Evolutionary conservation across 2,329 filamentous ascomycete species (phyloP), one percentile per base, ranked within the genome.

Genomic region (Botrytis squamosa): DNA sequence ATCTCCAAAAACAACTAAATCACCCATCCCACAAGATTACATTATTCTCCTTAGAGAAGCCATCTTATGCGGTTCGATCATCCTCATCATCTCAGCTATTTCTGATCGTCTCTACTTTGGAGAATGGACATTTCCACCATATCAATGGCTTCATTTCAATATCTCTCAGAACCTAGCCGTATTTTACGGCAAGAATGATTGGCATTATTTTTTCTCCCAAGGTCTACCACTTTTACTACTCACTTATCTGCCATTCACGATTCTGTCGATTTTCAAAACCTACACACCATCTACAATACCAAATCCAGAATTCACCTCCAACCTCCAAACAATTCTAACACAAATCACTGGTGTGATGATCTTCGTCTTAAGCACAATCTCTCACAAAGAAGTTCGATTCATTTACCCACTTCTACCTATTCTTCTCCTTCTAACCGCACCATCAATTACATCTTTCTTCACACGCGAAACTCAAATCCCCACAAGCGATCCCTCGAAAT

Each of bases 381-480:
- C 94, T 1, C 96, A 99, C 84, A 99, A 99, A 82, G 96, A 99
- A 86, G 93, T 97, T 78, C 93, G 96, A 79, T 99, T 99, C 85
- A 93, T 98, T 77, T 97, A 97, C 80, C 95, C 96, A 1, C 87
- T 99, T 29, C 87, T 98, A 2, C 95, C 96, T 1, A 87, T 91
- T n/a, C 87, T 99, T 10, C 93, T 96, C 81, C 85, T 97, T 75
- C 85, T 98, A 57, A 89, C 93, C 1, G 93, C 94, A 0, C 88
- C 89, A 0, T 86, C 90, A 4, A 83, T 93, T 25, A 85, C 88
- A 4, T 82, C 85, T 14, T 94, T 95, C 81, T 73, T 72, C 42
- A 40, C 79, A 82, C 25, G 74, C 80, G 25, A 76, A 81, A 44
- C 72, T 80, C 78, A 77, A 25, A 75, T 77, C 5, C 33, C 67